phyloP scores from a whole-genome alignment of 345 rosid genomes.

The Cardamine occulta region DNA sequence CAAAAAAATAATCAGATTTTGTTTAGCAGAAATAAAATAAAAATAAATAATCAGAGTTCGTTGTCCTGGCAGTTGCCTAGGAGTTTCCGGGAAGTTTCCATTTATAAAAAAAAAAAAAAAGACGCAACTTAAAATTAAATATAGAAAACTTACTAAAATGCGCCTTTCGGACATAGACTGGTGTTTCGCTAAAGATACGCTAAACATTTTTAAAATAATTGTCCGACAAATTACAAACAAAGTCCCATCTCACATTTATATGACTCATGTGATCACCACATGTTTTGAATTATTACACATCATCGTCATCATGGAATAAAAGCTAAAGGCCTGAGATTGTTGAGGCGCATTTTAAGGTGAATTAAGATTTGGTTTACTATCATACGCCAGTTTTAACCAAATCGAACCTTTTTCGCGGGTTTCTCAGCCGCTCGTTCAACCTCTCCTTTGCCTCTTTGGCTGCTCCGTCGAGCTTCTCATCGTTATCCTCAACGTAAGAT shows the following conservation, averaged over 20 bases:
- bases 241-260: slow-evolving; percentile 28
- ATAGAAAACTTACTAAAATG: slow-evolving; percentile 8
- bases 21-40: neutral
- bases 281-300: slow-evolving; percentile 29
- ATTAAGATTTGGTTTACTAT: neutral
- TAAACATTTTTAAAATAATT: slow-evolving; percentile 1
- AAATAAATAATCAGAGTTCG: slow-evolving; percentile 7
- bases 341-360: slow-evolving; percentile 32
- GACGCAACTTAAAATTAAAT: slow-evolving; percentile 13
- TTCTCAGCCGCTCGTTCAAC: slow-evolving; percentile 64
- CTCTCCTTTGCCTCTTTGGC: slow-evolving; percentile 90
- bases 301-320: slow-evolving; percentile 25
- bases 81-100: slow-evolving; percentile 37
- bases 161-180: neutral
- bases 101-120: neutral
- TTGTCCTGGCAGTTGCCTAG: slow-evolving; percentile 24
- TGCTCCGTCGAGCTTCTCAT: slow-evolving; percentile 62
- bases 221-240: slow-evolving; percentile 20
- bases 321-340: neutral
- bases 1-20: neutral
- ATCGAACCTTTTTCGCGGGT: slow-evolving; percentile 46
- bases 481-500: slow-evolving; percentile 41
- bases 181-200: neutral
- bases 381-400: slow-evolving; percentile 27
- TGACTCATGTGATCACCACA: slow-evolving; percentile 41